Conservation (phyloP, 192 early-diverging fungal species). For the Gaertneriomyces sp. region DNA sequence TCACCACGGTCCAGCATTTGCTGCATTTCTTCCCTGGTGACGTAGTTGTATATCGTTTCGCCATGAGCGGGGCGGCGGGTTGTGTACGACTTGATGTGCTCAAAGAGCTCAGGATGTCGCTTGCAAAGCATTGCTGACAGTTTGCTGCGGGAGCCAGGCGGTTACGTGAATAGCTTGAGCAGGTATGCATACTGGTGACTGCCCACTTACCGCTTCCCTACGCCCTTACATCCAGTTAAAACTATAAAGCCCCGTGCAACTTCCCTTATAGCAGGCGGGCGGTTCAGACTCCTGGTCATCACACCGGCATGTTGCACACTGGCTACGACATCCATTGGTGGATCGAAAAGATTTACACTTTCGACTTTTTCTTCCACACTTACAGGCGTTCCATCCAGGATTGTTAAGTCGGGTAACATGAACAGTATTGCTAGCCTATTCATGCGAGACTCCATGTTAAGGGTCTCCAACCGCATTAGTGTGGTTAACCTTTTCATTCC, state of each 20-base stretch:
- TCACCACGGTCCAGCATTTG: conserved; percentile 41
- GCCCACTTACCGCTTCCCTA: conserved; percentile 47
- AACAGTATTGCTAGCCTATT: conserved; percentile 36
- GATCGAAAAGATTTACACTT: conserved; percentile 46
- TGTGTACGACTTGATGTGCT: conserved; percentile 47
- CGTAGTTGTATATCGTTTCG: conserved; percentile 55
- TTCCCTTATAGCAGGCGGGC: conserved; percentile 41
- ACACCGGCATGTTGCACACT: conserved; percentile 45
- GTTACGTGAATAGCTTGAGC: conserved; percentile 4
- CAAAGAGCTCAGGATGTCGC: conserved; percentile 46
- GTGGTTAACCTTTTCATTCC: not conserved
- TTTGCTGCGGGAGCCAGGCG: conserved; percentile 40
- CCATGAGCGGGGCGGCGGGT: conserved; percentile 49
- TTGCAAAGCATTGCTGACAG: conserved; percentile 4
- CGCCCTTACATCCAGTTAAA: conserved; percentile 51
- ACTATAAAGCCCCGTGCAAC: conserved; percentile 46
- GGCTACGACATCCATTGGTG: conserved; percentile 43
- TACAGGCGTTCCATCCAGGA: conserved; percentile 44
- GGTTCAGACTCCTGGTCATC: conserved; percentile 34
- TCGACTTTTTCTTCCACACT: conserved; percentile 53
- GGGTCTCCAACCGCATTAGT: conserved; percentile 13
- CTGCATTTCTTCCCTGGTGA: conserved; percentile 41
- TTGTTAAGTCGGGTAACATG: conserved; percentile 36
- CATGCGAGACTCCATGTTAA: not conserved
- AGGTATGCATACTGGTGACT: not conserved